A percentile compares a stretch with the other conserved stretches of the same genome.
Conservation (phyloP, 2,329 filamentous ascomycete genomes). For the Paecilomyces variotii region DNA sequence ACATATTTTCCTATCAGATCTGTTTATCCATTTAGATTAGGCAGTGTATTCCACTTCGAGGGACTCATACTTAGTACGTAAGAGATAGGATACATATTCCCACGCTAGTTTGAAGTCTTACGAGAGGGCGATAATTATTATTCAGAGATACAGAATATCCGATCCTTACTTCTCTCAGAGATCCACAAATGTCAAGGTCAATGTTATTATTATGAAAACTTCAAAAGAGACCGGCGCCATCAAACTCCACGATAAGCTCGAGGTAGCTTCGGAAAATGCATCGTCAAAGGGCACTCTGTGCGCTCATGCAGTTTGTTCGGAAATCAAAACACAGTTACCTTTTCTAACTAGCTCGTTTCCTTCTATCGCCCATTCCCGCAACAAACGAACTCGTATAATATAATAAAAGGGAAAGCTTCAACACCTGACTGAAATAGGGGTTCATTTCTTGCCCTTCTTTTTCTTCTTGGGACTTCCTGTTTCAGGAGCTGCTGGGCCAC, state of each 20-base stretch:
- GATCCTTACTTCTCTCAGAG: not conserved
- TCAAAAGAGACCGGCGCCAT: not conserved
- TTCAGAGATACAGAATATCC: not conserved
- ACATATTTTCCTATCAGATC: too few relatives aligned
- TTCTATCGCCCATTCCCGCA: not conserved
- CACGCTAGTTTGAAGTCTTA: too few relatives aligned
- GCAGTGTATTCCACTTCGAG: too few relatives aligned
- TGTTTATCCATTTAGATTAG: too few relatives aligned
- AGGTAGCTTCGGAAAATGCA: not conserved
- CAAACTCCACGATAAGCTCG: not conserved
- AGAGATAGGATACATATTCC: too few relatives aligned
- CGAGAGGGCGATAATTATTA: too few relatives aligned
- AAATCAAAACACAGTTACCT: not conserved
- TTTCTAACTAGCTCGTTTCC: not conserved
- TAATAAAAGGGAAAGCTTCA: not conserved
- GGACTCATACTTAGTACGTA: too few relatives aligned
- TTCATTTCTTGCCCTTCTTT: slow-evolving; percentile 43
- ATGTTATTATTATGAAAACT: not conserved
- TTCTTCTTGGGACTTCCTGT: slow-evolving; percentile 30
- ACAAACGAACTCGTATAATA: not conserved
- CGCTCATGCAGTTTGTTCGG: not conserved
- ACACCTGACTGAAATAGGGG: not conserved
- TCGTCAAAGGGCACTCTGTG: not conserved
- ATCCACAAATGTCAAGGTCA: not conserved
- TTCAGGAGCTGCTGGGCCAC: slow-evolving; percentile 34